Conservation (phyloP, 1,284 basidiomycete species). For the Caloboletus firmus region DNA sequence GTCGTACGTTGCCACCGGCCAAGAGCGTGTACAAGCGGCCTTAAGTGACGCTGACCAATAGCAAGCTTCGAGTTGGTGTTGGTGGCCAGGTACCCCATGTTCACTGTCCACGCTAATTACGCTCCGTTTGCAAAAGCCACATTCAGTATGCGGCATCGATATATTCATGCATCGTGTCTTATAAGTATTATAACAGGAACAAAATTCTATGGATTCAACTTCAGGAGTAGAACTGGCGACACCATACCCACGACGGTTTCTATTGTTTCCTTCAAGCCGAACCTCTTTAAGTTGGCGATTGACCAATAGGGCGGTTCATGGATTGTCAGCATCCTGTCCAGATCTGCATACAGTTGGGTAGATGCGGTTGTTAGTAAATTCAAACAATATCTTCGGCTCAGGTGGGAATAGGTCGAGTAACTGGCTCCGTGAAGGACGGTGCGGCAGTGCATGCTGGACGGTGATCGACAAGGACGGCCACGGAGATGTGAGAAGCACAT, state of each 20-base stretch:
- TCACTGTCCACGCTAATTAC: neutral
- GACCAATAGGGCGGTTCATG: neutral
- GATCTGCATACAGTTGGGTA: neutral
- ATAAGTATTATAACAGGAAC: neutral
- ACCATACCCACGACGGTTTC: neutral
- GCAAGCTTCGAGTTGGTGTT: too few relatives aligned
- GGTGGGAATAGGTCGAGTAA: neutral
- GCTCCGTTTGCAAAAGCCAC: neutral
- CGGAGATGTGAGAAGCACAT: conserved; percentile 8
- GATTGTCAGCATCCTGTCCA: neutral
- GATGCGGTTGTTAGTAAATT: neutral
- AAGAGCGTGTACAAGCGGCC: neutral
- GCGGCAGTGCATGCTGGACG: neutral
- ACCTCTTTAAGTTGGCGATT: neutral
- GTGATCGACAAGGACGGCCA: conserved; percentile 7
- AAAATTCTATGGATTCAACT: neutral
- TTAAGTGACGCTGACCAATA: neutral
- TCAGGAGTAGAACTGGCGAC: neutral
- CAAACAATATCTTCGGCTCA: neutral
- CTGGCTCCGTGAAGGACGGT: neutral
- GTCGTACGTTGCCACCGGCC: neutral
- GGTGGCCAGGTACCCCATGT: too few relatives aligned
- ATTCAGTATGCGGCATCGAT: neutral
- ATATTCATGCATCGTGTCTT: neutral
- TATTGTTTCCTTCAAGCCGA: neutral